Conservation (phyloP, 2,329 filamentous ascomycete genomes). For the Botrytis pseudocinerea region DNA sequence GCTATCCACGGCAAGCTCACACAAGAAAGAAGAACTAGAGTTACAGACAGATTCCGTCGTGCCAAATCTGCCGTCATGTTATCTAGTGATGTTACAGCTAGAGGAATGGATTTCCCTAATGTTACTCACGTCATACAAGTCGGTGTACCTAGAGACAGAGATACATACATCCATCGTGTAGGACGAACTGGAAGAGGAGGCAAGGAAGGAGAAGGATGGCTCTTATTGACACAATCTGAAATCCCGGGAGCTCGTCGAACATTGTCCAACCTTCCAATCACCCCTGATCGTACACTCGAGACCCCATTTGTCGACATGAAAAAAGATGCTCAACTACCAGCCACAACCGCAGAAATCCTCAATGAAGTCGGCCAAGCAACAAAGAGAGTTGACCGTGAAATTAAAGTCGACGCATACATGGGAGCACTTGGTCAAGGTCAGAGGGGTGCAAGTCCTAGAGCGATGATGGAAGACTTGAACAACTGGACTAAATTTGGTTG, state of each 20-base stretch:
- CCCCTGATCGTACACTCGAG: constrained; percentile 33
- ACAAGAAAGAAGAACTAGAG: constrained; percentile 67
- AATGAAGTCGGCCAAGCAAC: constrained; percentile 36
- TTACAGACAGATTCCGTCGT: constrained; percentile 71
- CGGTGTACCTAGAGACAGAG: constrained; percentile 61
- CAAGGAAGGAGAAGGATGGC: constrained; percentile 64
- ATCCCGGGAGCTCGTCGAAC: constrained; percentile 29
- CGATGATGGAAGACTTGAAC: constrained; percentile 28
- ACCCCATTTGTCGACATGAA: constrained; percentile 40
- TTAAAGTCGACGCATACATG: constrained; percentile 37
- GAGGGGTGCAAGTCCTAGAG: neutral
- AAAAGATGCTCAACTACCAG: constrained; percentile 40
- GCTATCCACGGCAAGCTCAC: constrained; percentile 78
- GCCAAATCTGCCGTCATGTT: constrained; percentile 64
- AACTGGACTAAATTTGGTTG: constrained; percentile 40
- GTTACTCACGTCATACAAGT: constrained; percentile 78
- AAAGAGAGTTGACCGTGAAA: constrained; percentile 34
- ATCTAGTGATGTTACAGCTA: constrained; percentile 78
- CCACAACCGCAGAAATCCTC: constrained; percentile 34
- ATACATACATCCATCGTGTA: constrained; percentile 75
- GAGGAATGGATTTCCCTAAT: constrained; percentile 81
- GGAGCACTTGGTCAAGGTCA: constrained; percentile 26
- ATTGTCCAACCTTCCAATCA: constrained; percentile 38
- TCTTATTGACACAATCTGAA: constrained; percentile 35
- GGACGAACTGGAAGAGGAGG: constrained; percentile 75